Conservation (phyloP, 179 eudicot genomes). For the Silene noctiflora region DNA sequence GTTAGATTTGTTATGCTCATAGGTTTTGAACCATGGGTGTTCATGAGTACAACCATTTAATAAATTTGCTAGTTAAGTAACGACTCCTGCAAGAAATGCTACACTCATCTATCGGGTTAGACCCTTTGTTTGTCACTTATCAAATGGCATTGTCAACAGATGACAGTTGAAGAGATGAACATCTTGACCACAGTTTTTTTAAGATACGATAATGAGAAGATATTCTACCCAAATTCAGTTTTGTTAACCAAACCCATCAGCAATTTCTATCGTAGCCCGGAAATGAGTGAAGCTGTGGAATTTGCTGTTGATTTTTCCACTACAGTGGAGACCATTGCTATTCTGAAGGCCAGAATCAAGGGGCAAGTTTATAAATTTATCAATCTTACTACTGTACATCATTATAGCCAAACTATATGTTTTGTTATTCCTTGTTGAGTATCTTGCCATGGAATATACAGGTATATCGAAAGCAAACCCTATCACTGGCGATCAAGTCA, state of each 20-base stretch:
- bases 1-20: too few relatives aligned
- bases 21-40: too few relatives aligned
- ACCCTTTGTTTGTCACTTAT: not conserved
- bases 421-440: not conserved
- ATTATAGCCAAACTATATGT: not conserved
- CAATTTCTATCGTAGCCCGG: constrained; percentile 75
- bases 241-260: constrained; percentile 65
- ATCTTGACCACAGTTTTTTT: constrained; percentile 68
- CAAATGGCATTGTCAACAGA: constrained; percentile 20
- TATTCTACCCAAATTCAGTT: constrained; percentile 64
- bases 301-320: constrained; percentile 58
- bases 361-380: constrained; percentile 26
- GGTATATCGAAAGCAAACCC: constrained; percentile 72
- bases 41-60: not conserved
- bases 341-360: constrained; percentile 58
- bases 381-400: not conserved
- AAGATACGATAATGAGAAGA: constrained; percentile 61
- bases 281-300: constrained; percentile 72
- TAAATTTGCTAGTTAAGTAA: not conserved
- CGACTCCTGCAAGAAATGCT: not conserved
- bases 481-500: constrained; percentile 59
- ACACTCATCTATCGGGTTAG: not conserved
- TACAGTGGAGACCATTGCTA: constrained; percentile 54
- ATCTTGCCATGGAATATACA: constrained; percentile 20
- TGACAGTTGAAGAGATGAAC: constrained; percentile 74